phyloP scores from a whole-genome alignment of 495 filamentous ascomycete genomes.

The Amphirosellinia nigrospora region DNA sequence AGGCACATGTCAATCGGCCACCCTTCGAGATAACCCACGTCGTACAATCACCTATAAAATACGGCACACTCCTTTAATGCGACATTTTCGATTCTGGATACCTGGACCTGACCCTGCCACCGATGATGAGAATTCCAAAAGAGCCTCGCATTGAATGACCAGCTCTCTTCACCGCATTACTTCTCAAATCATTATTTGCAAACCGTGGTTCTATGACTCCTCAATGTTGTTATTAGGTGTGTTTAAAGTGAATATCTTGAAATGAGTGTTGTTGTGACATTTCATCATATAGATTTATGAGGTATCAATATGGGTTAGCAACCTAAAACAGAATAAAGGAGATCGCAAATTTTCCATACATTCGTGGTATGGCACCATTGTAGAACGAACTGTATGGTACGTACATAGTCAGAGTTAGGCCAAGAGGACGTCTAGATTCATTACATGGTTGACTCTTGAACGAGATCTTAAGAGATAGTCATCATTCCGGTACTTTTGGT shows the following conservation, averaged over 20 bases:
- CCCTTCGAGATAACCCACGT: background rate
- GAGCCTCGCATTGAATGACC: background rate
- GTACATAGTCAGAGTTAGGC: background rate
- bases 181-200: conserved; percentile 1
- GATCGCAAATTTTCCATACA: background rate
- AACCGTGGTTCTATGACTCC: background rate
- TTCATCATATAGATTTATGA: background rate
- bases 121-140: conserved; percentile 8
- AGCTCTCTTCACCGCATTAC: background rate
- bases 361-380: background rate
- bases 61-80: background rate
- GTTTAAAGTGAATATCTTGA: background rate
- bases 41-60: background rate
- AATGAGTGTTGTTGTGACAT: background rate
- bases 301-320: too few relatives aligned
- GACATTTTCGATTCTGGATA: background rate
- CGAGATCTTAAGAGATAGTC: background rate
- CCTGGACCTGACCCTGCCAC: too few relatives aligned
- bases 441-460: background rate
- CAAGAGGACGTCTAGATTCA: background rate
- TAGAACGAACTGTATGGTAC: background rate
- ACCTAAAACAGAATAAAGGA: background rate
- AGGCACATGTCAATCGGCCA: background rate
- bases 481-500: background rate
- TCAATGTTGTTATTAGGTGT: background rate